Base-by-base conservation (phyloP, 1,139 yeast species). In the Pichia kudriavzevii region DNA sequence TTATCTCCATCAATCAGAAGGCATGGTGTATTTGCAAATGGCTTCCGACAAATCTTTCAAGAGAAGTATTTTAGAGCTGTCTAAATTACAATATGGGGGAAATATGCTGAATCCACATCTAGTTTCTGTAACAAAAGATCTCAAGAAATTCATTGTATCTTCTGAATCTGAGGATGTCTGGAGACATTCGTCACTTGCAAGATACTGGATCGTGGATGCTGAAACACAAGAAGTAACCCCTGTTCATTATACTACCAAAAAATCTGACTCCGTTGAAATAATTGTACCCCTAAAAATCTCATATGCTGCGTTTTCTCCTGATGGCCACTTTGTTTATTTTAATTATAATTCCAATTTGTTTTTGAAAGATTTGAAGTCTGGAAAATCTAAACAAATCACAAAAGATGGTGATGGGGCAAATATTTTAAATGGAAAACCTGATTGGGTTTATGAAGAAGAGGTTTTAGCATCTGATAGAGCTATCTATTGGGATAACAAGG, bases 361-460 rank as follows among this genome's bases (percentile, higher is more conserved):
- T 48, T 37, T 82, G 12, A 41, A 37, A 31, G 35, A 45, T 15
- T 12, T 50, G 3, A 13, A 32, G 7, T 35, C 40, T 4, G 41
- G 38, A 3, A 65, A 70, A 36, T 52, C 65, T 25, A 47, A 69
- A 0, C 69, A 64, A 48, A 59, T 91, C 10, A 85, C 97, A 0
- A 40, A 50, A 2, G 87, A 76, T 49, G 96, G 96, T 0, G 70
- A 80, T 5, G 18, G 17, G 11, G 56, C 56, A 1, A 60, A 69
- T 30, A 64, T 84, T n/a, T 73, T 77, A 48, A 85, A 91, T 52
- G 99, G 95, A 1, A 79, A 75, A 43, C 81, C 96, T 0, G 98
- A 91, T 51, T 91, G 98, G 98, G 84, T 91, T 1, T 91, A 91
- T 53, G 98, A 91, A 55, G 98, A 93, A 50, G 98, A 93, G 51